These are phyloP conservation scores for Quercus engelmannii DNA, from an alignment of 306 rosid genomes.

Conservation along the genomic window DNA sequence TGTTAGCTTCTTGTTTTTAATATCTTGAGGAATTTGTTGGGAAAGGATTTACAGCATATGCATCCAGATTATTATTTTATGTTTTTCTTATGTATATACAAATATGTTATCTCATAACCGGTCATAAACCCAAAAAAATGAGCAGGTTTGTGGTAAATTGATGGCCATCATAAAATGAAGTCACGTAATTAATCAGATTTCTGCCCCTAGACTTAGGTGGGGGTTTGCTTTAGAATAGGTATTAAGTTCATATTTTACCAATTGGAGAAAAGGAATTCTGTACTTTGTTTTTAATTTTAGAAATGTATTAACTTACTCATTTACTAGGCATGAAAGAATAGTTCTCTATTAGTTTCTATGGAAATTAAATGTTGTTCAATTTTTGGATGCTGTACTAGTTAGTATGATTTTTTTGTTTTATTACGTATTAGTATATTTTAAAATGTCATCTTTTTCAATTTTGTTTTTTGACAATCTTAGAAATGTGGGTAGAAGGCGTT, in stretches of 20 bases:
- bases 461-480: neutral
- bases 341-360: neutral
- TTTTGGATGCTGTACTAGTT: neutral
- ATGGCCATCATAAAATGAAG: too few species aligned
- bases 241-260: neutral
- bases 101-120: too few species aligned
- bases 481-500: neutral
- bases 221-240: neutral
- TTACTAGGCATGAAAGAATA: neutral
- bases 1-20: neutral
- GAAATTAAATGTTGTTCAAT: neutral
- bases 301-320: neutral
- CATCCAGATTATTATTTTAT: neutral
- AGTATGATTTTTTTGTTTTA: neutral
- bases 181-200: too few species aligned
- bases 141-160: too few species aligned
- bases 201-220: neutral
- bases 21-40: neutral
- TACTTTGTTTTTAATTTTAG: neutral
- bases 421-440: too few species aligned
- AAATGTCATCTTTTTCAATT: neutral
- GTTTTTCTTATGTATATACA: neutral
- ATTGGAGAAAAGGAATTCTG: neutral
- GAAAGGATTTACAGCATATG: neutral
- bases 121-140: too few species aligned